Base-by-base conservation (phyloP, 2,329 filamentous ascomycete genomes). In the Apiospora sp. region DNA sequence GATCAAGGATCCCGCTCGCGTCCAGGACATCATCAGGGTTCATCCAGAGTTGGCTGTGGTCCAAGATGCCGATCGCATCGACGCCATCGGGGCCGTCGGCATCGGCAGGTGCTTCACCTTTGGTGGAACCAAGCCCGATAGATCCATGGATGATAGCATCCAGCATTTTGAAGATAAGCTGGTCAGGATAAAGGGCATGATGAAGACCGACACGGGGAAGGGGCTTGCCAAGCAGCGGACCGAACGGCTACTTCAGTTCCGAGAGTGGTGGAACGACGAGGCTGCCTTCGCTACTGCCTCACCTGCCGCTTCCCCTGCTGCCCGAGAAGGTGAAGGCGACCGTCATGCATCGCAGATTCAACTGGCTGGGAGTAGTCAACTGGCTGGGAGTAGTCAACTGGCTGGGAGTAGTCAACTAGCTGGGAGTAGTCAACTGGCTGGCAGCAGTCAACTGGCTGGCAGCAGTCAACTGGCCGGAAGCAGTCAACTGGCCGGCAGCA, bases 41-140 rank as follows among this genome's bases (percentile, higher is more conserved):
- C 86, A 93, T 80, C 94, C 94, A 0, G 94, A 96, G 81, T 85
- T 96, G 46, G 95, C 90, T 0, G 89, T 97, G 68, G 94, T 98
- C 44, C 95, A 98, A 83, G 96, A 98, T 82, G 95, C 95, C 4
- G 96, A 98, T 84, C 88, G 95, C 8, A 86, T 98, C n/a, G 96
- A 98, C 83, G 93, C 95, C 4, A 91, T 98, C 69, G 96, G 95
- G 0, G 94, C 93, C 0, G 89, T 98, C 43, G 96, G 96, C 0
- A 92, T 98, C 72, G 95, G 90, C 2, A 86, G 96, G 61, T 90
- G 89, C 54, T 95, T 96, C 80, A 91, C 92, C 0, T 98, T 91
- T 80, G 90, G 92, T 0, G 95, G 92, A 0, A 92, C 91, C 14
- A 90, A 88, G 81, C 82, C 81, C 46, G 79, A 80, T 14, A 81